Base-by-base conservation (phyloP, 768 basidiomycete species). In the Neoboletus magnificus region DNA sequence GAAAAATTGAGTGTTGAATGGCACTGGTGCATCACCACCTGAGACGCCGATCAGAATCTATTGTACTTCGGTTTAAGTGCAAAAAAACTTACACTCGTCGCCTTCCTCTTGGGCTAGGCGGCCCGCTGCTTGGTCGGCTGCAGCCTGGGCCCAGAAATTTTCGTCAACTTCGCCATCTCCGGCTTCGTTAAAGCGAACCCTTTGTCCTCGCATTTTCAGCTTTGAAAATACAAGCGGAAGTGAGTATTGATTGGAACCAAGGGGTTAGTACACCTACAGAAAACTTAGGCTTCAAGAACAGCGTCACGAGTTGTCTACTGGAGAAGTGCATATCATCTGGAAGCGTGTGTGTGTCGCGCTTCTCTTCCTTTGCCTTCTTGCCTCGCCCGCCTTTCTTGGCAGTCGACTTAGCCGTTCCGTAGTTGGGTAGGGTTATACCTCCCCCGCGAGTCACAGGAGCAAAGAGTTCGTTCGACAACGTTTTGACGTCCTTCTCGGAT, bases 321-420 rank as follows among this genome's bases (percentile, higher is more conserved):
- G 89, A 89, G 71, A 99, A 99, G 71, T 98, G 95, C 89, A 96
- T 95, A 68, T 99, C 97, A 63, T 98, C 94, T 1, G 97, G 97
- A 42, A 98, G 76, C 9, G 84, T 80, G 61, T 91, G 87, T 48
- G 88, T 84, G 56, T 87, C 84, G 25, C 83, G 80, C 67, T 85
- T 90, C 65, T 85, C 86, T 52, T 78, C 75, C 43, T 72, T 76
- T 27, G 65, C 67, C 59, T 75, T 84, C 71, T 74, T 84, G 58
- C 77, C 77, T 29, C 76, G 74, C 58, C 71, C 72, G 40, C 75
- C 70, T 71, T 62, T 72, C 67, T 65, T 71, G 23, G 55, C 11
- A 44, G 44, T 52, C 16, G 62, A 36, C 54, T 63, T 70, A 18
- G 55, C 36, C 1, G 73, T 69, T 15, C 77, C 66, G 4, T 81